A percentile compares a stretch with the other conserved stretches of the same genome.
Conservation (phyloP, 106 monocot genomes). For the Ottelia alismoides region DNA sequence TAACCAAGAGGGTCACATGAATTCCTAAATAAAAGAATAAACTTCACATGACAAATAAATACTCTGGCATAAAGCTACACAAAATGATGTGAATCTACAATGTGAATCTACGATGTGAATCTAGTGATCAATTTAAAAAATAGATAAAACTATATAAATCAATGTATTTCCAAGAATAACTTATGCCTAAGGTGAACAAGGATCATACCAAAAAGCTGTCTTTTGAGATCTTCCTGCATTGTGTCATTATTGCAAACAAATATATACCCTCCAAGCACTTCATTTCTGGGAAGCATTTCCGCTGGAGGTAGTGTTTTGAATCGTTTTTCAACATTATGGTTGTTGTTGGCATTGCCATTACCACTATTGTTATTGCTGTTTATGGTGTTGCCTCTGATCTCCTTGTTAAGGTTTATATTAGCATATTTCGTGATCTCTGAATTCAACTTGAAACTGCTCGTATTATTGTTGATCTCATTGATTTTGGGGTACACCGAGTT, state of each 20-base stretch:
- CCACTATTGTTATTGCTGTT: conserved; percentile 14
- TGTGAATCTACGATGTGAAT: no score
- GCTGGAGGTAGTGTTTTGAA: conserved; percentile 68
- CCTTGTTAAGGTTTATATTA: conserved; percentile 17
- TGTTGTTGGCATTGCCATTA: conserved; percentile 21
- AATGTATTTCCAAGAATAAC: no score
- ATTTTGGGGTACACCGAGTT: conserved; percentile 35
- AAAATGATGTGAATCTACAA: no score
- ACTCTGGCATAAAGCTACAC: no score
- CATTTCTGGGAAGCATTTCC: conserved; percentile 83
- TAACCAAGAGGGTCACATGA: no score
- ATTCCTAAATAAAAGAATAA: no score
- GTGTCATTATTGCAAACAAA: conserved; percentile 96
- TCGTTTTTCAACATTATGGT: conserved; percentile 40
- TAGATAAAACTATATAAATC: no score
- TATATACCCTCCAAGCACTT: conserved; percentile 78
- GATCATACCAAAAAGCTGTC: conserved; percentile 75
- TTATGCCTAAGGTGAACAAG: no score
- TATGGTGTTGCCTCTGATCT: conserved; percentile 7
- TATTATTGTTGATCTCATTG: conserved; percentile 17
- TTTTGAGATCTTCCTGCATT: conserved; percentile 65
- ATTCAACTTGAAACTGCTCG: conserved; percentile 44
- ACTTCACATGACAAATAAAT: no score
- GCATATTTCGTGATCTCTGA: conserved; percentile 26
- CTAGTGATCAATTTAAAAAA: no score